Percentiles rank a stretch among this genome's conserved stretches.
Conservation (phyloP, 495 filamentous ascomycete species). For the Penicillium paradoxum region DNA sequence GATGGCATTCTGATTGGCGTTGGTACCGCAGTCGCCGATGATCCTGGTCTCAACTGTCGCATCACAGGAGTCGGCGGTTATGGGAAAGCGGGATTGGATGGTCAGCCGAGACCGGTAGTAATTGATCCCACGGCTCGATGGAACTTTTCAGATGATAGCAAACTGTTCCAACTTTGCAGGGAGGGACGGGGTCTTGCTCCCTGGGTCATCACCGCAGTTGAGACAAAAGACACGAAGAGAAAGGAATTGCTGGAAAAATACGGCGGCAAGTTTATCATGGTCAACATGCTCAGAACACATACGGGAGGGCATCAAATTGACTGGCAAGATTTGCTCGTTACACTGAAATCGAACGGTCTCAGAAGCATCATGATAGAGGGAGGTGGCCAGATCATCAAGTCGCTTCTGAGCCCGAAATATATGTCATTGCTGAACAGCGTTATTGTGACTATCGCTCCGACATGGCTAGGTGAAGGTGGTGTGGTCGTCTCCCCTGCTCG, state of each 20-base stretch:
- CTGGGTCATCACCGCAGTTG: slow-evolving; percentile 52
- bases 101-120: slow-evolving; percentile 73
- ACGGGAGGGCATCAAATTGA: slow-evolving; percentile 28
- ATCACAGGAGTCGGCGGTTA: slow-evolving; percentile 52
- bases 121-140: slow-evolving; percentile 70
- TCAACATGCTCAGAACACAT: slow-evolving; percentile 19
- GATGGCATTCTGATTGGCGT: slow-evolving; percentile 84
- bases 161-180: slow-evolving; percentile 57
- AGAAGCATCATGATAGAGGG: slow-evolving; percentile 85
- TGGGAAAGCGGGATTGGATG: slow-evolving; percentile 34
- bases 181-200: slow-evolving; percentile 64
- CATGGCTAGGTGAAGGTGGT: slow-evolving; percentile 74
- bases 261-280: slow-evolving; percentile 42
- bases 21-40: slow-evolving; percentile 76
- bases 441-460: slow-evolving; percentile 81
- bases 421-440: slow-evolving; percentile 62
- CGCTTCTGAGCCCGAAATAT: slow-evolving; percentile 55
- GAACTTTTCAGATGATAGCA: slow-evolving; percentile 53
- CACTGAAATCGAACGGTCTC: slow-evolving; percentile 52
- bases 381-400: slow-evolving; percentile 73
- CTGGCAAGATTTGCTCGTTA: slow-evolving; percentile 59
- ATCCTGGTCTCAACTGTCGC: slow-evolving; percentile 79
- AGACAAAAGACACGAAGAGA: slow-evolving; percentile 23
- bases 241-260: slow-evolving; percentile 34
- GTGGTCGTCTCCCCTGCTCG: slow-evolving; percentile 63